These are phyloP conservation scores for Acorus calamus DNA, from an alignment of 106 monocot species.

Conservation along the genomic window DNA sequence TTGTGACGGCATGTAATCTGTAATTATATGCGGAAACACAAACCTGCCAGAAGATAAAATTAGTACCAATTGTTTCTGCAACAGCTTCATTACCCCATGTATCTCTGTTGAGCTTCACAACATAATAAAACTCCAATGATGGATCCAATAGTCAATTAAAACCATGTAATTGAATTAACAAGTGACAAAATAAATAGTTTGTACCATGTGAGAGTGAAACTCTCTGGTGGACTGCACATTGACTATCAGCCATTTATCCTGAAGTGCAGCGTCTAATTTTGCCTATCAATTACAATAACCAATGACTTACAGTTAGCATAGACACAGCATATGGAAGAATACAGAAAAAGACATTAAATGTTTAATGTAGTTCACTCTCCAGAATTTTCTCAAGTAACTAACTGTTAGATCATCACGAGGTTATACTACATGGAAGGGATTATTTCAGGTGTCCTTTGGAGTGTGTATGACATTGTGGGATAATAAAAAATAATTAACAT, in stretches of 20 bases:
- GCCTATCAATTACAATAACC: constrained; percentile 32
- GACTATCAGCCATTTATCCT: constrained; percentile 83
- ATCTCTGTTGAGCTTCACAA: constrained; percentile 81
- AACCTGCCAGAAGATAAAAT: constrained; percentile 99
- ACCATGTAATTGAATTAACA: neutral
- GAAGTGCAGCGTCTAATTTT: constrained; percentile 65
- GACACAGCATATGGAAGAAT: too few relatives aligned
- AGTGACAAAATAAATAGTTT: neutral
- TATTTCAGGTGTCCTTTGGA: too few relatives aligned
- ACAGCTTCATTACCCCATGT: constrained; percentile 94
- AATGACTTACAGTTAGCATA: neutral
- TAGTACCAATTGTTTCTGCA: constrained; percentile 70
- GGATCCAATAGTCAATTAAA: constrained; percentile 4
- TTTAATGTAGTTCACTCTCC: too few relatives aligned
- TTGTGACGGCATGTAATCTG: too few relatives aligned
- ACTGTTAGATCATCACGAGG: too few relatives aligned
- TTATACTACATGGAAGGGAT: too few relatives aligned
- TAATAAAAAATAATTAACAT: too few relatives aligned
- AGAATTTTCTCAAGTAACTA: too few relatives aligned
- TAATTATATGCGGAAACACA: neutral
- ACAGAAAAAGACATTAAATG: too few relatives aligned
- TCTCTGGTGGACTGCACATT: constrained; percentile 88
- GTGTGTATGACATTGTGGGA: too few relatives aligned
- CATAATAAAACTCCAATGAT: constrained; percentile 9
- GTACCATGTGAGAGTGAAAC: constrained; percentile 94